Evolutionary conservation across 2,329 filamentous ascomycete species (phyloP), one percentile per base, ranked within the genome.

Genomic region (Rosellinia necatrix): DNA sequence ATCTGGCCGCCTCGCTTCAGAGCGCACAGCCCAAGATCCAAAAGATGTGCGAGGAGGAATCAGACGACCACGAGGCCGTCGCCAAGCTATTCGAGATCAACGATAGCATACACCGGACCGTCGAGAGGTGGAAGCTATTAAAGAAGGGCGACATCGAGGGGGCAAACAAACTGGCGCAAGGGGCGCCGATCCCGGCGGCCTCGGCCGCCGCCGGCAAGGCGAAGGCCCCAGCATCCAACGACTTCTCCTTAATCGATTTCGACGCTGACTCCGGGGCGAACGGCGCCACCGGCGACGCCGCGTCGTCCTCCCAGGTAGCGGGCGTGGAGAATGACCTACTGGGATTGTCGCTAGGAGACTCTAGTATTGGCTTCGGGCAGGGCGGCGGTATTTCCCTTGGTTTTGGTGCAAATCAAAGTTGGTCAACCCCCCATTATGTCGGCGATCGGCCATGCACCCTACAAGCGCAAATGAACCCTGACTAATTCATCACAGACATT

Each of bases 1-100:
- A 99, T 78, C 82, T 99, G 50, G 92, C 92, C 4, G 88, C 89
- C 62, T 87, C 94, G 8, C 80, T 99, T 41, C 90, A 91, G 72
- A 97, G 89, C 69, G 94, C 94, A 2, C 94, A 99, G 68, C 94
- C 94, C 7, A 99, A 99, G 78, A 97, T 99, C 63, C 93, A 97
- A 72, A 97, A 91, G 76, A 99, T 99, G 93, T 97, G 93, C 69
- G 93, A 97, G 74, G 94, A 99, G 74, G 94, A 99, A 70, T 97
- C 92, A 9, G 93, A 97, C 59, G 94, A 99, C 69, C 87, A 92
- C 59, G 94, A 97, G 76, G 94, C 94, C 4, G 94, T 99, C 5
- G 90, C 92, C 38, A 96, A 96, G 74, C 80, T 99, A 9, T 82
- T 99, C 53, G 92, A 97, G 71, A 97, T 99, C 70, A 99, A 99